Evolutionary conservation across 1,139 yeast species (phyloP), one percentile per base, ranked within the genome.

Genomic region (Geotrichum siamense): DNA sequence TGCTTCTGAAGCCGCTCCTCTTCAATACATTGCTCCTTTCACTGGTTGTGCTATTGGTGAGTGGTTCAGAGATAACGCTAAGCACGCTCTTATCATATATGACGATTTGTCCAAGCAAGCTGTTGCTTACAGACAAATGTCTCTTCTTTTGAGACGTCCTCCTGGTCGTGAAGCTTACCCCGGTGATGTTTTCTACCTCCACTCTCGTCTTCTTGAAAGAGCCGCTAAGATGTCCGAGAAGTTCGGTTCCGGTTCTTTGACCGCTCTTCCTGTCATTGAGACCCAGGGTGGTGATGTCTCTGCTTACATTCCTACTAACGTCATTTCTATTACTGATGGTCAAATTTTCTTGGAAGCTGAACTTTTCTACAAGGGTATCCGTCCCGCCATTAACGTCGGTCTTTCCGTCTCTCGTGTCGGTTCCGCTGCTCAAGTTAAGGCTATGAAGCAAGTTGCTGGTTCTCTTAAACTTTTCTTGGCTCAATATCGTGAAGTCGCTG

Each of bases 401-500:
- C 82, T 91, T 68, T 91, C 98, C 65, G 98, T 91, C 65, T 91
- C 98, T 64, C 95, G 98, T 81, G 98, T 91, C 78, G 98, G 98
- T 76, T 91, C 98, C 59, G 98, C 98, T 67, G 98, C 98, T 67
- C 98, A 91, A 80, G 97, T 91, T 65, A 91, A 91, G 82, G 97
- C 98, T 74, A 84, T 93, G 94, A 91, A 91, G 78, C 97, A 91
- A 81, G 98, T 93, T 74, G 98, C 98, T 61, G 99, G 98, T 82
- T 93, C 98, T 62, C 83, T 91, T 76, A 91, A 91, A 76, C 85
- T 91, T 74, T 91, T 86, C 96, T 85, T 91, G 81, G 99, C 99
- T 65, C 99, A 91, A 79, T 91, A 91, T 85, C 91, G 99, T 86
- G 99, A 91, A 82, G 98, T 91, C 66, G 98, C 98, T 68, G 98